A percentile compares a stretch with the other conserved stretches of the same genome.
Conservation (phyloP, 2,329 filamentous ascomycete genomes). For the Xylariaceae sp. region DNA sequence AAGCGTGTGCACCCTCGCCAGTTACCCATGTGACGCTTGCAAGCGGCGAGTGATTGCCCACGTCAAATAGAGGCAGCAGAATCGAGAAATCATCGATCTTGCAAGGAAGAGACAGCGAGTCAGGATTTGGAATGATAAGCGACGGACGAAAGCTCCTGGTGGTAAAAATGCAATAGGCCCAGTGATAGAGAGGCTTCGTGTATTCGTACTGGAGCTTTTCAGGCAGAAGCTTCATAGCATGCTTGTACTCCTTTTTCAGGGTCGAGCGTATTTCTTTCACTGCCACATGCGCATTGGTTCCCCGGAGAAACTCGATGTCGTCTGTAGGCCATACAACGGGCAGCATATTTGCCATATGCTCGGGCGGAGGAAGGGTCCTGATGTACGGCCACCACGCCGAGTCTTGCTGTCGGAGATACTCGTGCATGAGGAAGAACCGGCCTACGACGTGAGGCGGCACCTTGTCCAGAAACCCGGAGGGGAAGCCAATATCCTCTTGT, state of each 20-base stretch:
- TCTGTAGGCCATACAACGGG: slow-evolving; percentile 68
- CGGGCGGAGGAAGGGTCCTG: slow-evolving; percentile 66
- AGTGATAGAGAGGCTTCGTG: slow-evolving; percentile 61
- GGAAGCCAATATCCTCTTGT: slow-evolving; percentile 46
- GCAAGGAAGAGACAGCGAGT: slow-evolving; percentile 44
- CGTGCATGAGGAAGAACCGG: slow-evolving; percentile 72
- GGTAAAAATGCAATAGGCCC: slow-evolving; percentile 69
- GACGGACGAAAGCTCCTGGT: slow-evolving; percentile 69
- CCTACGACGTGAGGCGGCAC: slow-evolving; percentile 65
- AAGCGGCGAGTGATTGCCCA: slow-evolving; percentile 72
- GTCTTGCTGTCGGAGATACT: slow-evolving; percentile 62
- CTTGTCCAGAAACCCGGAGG: slow-evolving; percentile 53
- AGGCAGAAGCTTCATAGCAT: slow-evolving; percentile 48
- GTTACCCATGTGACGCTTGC: slow-evolving; percentile 62
- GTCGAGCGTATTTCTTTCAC: slow-evolving; percentile 50
- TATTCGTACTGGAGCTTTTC: slow-evolving; percentile 45
- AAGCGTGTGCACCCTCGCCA: slow-evolving; percentile 46
- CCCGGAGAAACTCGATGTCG: slow-evolving; percentile 59
- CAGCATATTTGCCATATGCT: slow-evolving; percentile 57
- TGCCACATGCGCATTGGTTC: slow-evolving; percentile 41
- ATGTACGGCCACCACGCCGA: slow-evolving; percentile 76
- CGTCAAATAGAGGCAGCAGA: slow-evolving; percentile 72
- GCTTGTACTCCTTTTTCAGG: slow-evolving; percentile 53
- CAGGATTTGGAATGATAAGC: slow-evolving; percentile 54
- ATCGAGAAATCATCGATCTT: slow-evolving; percentile 68